Evolutionary conservation across 192 early-diverging fungal genomes (phyloP).

Genomic region (Neocallimastix lanati): DNA sequence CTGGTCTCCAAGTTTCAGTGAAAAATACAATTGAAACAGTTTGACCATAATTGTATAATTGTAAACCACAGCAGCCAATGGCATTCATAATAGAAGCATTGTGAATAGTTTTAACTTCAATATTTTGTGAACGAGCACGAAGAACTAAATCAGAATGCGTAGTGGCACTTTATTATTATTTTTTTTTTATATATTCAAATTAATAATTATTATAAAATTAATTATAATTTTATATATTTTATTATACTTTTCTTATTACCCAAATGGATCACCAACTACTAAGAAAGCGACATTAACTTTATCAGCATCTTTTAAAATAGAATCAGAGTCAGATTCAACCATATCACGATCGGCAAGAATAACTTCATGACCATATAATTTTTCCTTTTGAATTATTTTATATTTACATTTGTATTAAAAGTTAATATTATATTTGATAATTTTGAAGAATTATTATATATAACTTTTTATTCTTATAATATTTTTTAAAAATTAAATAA

Average conservation of each 20-base stretch:
- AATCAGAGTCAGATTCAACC: conserved; percentile 80
- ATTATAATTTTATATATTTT: too few relatives aligned
- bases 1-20: conserved; percentile 88
- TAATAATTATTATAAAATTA: too few relatives aligned
- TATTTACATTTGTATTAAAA: too few relatives aligned
- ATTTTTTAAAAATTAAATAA: too few relatives aligned
- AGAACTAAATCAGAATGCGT: conserved; percentile 93
- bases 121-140: conserved; percentile 68
- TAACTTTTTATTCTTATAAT: too few relatives aligned
- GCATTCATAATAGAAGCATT: conserved; percentile 99
- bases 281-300: conserved; percentile 80
- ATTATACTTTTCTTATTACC: conserved; percentile 21
- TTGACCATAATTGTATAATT: conserved; percentile 95
- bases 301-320: conserved; percentile 74
- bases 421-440: too few relatives aligned
- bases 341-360: conserved; percentile 91
- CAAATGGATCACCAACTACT: conserved; percentile 94
- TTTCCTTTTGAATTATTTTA: conserved; percentile 25
- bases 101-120: conserved; percentile 81
- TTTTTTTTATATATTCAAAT: too few relatives aligned
- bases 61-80: conserved; percentile 81
- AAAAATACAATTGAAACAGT: conserved; percentile 98
- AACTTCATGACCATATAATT: conserved; percentile 69
- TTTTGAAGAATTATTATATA: too few relatives aligned
- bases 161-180: too few relatives aligned